phyloP scores from a whole-genome alignment of 176 grass and related monocot species.

The Chloris gayana region DNA sequence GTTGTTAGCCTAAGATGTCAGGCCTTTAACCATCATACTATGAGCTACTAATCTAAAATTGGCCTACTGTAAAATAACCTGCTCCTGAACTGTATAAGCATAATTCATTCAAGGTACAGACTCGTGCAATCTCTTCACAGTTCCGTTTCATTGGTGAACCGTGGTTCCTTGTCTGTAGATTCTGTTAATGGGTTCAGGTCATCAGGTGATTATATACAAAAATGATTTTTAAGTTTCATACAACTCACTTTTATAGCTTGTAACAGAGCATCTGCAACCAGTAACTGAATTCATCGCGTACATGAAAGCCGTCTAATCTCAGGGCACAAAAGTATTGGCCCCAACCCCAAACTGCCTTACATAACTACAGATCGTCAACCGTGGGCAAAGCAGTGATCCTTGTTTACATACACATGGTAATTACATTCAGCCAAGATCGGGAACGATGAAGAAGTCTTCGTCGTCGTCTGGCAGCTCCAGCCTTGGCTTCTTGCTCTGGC shows the following conservation, averaged over 20 bases:
- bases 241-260: neutral
- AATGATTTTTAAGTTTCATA: neutral
- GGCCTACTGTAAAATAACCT: neutral
- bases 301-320: neutral
- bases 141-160: neutral
- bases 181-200: neutral
- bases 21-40: neutral
- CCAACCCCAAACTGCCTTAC: conserved; percentile 8
- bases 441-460: conserved; percentile 86
- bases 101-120: neutral
- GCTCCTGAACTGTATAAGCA: neutral
- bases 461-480: conserved; percentile 75
- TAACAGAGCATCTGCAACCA: neutral
- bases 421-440: conserved; percentile 86
- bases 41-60: neutral
- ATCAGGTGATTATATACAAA: neutral
- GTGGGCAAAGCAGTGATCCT: conserved; percentile 9
- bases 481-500: conserved; percentile 64
- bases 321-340: neutral
- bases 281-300: neutral
- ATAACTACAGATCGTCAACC: conserved; percentile 3
- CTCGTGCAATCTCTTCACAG: neutral
- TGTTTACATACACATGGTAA: conserved; percentile 6
- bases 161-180: neutral
- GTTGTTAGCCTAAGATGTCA: neutral